These are phyloP conservation scores for Coniochaeta prunicola DNA, from an alignment of 2,329 filamentous ascomycete genomes.

Conservation along the genomic window DNA sequence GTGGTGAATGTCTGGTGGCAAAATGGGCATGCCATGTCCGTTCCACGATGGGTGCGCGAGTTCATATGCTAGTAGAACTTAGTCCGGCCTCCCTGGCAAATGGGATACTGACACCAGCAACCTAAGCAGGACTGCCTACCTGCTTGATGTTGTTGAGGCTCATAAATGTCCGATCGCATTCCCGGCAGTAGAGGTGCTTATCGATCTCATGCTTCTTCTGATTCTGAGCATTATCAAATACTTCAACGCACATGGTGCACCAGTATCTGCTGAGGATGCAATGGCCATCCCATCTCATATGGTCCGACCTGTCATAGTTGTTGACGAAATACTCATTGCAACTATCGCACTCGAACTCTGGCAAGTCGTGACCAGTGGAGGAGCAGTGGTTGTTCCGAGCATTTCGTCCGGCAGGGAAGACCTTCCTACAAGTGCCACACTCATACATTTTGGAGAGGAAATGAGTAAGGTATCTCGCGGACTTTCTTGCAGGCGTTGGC, in stretches of 20 bases:
- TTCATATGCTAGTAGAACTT: slow-evolving; percentile 40
- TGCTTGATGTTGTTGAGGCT: slow-evolving; percentile 15
- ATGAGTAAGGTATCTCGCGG: too few relatives aligned
- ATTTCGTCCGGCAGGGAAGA: slow-evolving; percentile 13
- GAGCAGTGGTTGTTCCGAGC: slow-evolving; percentile 20
- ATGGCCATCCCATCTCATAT: slow-evolving; percentile 16
- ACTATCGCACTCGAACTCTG: slow-evolving; percentile 20
- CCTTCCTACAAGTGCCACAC: slow-evolving; percentile 20
- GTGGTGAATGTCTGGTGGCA: slow-evolving; percentile 38
- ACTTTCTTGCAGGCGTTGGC: too few relatives aligned
- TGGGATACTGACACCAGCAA: background rate
- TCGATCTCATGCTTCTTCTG: slow-evolving; percentile 19
- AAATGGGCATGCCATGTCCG: slow-evolving; percentile 43
- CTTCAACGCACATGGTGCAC: slow-evolving; percentile 19
- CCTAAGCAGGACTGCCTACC: slow-evolving; percentile 2
- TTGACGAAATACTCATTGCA: slow-evolving; percentile 17
- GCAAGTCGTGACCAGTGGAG: slow-evolving; percentile 16
- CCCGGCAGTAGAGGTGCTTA: slow-evolving; percentile 22
- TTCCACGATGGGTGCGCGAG: slow-evolving; percentile 40
- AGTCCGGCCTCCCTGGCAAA: background rate
- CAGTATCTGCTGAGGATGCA: slow-evolving; percentile 11
- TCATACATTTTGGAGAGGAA: background rate
- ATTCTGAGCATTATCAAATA: slow-evolving; percentile 9
- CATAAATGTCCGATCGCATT: slow-evolving; percentile 24
- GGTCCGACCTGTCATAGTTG: slow-evolving; percentile 10